A percentile compares a stretch with the other conserved stretches of the same genome.
Conservation (phyloP, 164 flowering plant species). For the Liriodendron chinense region DNA sequence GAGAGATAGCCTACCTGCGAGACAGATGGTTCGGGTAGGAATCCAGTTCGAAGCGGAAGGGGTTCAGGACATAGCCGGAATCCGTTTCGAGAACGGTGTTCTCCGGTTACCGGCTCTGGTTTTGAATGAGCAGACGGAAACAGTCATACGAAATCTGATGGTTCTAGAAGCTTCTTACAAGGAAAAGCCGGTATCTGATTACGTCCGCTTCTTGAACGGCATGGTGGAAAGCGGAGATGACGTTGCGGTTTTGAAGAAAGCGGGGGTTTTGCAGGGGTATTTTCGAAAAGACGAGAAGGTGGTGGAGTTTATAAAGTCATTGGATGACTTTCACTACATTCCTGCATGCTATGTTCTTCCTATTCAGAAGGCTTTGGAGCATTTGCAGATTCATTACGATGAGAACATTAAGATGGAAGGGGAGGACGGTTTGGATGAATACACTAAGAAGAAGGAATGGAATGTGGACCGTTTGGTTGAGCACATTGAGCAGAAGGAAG, state of each 20-base stretch:
- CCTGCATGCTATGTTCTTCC: too few species aligned
- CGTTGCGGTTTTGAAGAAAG: neutral
- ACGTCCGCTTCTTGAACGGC: neutral
- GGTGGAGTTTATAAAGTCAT: neutral
- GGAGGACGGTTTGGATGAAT: too few species aligned
- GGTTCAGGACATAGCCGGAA: too few species aligned
- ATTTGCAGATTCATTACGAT: too few species aligned
- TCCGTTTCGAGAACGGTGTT: neutral
- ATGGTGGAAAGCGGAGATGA: conserved; percentile 2
- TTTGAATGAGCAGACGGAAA: neutral
- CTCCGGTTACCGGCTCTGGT: neutral
- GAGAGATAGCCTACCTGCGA: too few species aligned
- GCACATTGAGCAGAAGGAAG: too few species aligned
- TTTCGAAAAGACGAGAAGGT: conserved; percentile 1
- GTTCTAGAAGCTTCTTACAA: neutral
- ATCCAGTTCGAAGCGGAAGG: too few species aligned
- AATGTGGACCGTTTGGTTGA: too few species aligned
- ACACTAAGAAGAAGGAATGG: too few species aligned
- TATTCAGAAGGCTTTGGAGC: too few species aligned
- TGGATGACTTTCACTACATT: neutral
- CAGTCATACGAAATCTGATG: neutral
- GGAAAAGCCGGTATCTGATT: neutral
- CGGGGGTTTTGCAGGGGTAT: conserved; percentile 5
- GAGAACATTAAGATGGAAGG: too few species aligned
- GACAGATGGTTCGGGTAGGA: too few species aligned